phyloP scores from a whole-genome alignment of 768 basidiomycete species.

The Russula sp. region DNA sequence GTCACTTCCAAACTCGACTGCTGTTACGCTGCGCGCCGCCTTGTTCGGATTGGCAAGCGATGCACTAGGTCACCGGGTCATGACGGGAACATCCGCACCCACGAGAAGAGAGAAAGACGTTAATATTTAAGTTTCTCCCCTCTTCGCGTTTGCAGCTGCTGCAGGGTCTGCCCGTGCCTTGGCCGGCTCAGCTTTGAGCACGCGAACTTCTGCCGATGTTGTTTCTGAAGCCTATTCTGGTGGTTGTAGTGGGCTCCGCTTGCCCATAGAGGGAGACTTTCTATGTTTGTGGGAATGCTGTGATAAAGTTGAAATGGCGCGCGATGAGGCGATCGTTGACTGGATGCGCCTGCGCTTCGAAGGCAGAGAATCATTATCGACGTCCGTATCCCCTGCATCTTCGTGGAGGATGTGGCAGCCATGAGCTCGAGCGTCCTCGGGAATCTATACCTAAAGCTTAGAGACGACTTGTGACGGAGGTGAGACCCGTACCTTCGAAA shows the following conservation, averaged over 20 bases:
- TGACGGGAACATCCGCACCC: constrained; percentile 13
- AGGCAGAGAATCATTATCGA: background rate
- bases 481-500: constrained; percentile 10
- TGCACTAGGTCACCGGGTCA: no score
- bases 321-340: background rate
- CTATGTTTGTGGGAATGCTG: background rate
- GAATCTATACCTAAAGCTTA: background rate
- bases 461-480: background rate
- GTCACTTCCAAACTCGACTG: constrained; percentile 23
- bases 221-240: no score
- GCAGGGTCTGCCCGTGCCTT: constrained; percentile 9
- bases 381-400: background rate
- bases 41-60: no score
- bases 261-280: background rate
- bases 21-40: constrained; percentile 18
- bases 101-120: constrained; percentile 19
- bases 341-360: constrained; percentile 12
- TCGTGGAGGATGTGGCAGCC: constrained; percentile 11
- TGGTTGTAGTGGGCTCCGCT: background rate
- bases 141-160: no score
- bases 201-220: background rate
- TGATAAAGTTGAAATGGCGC: background rate
- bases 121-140: no score
- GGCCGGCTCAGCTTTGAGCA: constrained; percentile 17
- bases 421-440: constrained; percentile 9